Evolutionary conservation across 495 filamentous ascomycete genomes (phyloP), one percentile per base, ranked within the genome.

Genomic region (Lentithecium fluviatile): DNA sequence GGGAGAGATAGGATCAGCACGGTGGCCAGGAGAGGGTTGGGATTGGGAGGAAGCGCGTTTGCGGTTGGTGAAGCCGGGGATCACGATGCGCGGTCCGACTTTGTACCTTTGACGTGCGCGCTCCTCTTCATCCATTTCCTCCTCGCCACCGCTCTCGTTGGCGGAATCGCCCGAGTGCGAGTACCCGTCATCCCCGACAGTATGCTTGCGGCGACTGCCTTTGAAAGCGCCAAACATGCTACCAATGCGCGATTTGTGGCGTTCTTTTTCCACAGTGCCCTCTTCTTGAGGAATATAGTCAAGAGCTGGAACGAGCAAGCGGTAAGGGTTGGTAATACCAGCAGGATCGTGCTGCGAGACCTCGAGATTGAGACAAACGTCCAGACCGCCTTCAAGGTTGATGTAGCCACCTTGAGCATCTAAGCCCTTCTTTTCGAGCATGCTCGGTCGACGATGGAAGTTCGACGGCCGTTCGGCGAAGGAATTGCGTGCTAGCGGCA

Each of bases 301-400:
- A 24, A 98, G 76, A 53, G 82, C 82, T 6, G 94, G 94, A 11
- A 98, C 86, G 0, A 97, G 81, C 23, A 97, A 72, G 20, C 91
- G 80, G 71, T 98, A 98, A 29, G 90, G 88, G 45, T 83, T 81
- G 2, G 94, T 98, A 64, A 87, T 88, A n/a, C 94, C 95, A 0
- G 86, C 82, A 0, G 95, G 94, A 67, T 97, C 90, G 57, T 82
- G 81, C 25, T 87, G 83, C 64, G 84, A 88, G 63, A 97, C 82
- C 75, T 98, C 94, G 66, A 94, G 82, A 65, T 95, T 93, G 25
- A 98, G 72, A 10, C 81, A 85, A 25, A 98, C 84, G 51, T 96
- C 90, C 21, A 98, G 77, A 2, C 90, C 91, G 42, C 85, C 85
- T 61, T 89, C 77, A 0, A 95, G 78, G 62, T 95, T 82, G 66